These are phyloP conservation scores for Emmonsiellopsis sp. DNA, from an alignment of 2,329 filamentous ascomycete genomes.

Conservation along the genomic window DNA sequence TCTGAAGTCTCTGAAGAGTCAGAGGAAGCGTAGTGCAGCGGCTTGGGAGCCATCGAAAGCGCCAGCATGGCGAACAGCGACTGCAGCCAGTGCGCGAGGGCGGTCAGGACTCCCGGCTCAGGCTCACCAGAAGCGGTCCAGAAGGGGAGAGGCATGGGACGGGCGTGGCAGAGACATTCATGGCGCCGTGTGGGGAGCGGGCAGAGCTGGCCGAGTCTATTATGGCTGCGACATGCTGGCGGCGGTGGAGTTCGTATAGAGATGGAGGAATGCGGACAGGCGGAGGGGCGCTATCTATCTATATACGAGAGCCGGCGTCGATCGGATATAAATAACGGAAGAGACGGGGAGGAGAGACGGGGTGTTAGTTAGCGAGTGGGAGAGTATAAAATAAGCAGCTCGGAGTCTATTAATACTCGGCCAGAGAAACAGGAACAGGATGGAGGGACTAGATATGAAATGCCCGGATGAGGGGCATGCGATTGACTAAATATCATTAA, in stretches of 20 bases:
- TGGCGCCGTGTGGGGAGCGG: constrained; percentile 6
- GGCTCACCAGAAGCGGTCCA: not conserved
- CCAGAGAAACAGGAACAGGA: not conserved
- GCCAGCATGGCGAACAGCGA: constrained; percentile 4
- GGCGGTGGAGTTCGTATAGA: not conserved
- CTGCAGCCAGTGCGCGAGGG: not conserved
- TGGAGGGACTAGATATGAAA: not conserved
- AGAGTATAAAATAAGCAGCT: too few relatives aligned
- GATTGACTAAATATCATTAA: too few relatives aligned
- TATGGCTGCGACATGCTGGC: not conserved
- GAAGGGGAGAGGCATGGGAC: not conserved
- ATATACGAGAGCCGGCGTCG: not conserved
- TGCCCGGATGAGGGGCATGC: too few relatives aligned
- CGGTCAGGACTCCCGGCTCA: not conserved
- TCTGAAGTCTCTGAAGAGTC: not conserved
- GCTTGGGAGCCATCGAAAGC: not conserved
- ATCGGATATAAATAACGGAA: not conserved
- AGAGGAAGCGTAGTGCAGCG: constrained; percentile 1
- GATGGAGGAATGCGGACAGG: not conserved
- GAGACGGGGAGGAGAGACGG: not conserved
- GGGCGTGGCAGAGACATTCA: not conserved
- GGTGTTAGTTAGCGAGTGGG: too few relatives aligned
- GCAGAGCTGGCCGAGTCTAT: constrained; percentile 8
- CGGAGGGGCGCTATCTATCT: not conserved
- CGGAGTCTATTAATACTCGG: too few relatives aligned